Evolutionary conservation across 257 asterid genomes (phyloP).

Genomic region (Solanum virginianum): DNA sequence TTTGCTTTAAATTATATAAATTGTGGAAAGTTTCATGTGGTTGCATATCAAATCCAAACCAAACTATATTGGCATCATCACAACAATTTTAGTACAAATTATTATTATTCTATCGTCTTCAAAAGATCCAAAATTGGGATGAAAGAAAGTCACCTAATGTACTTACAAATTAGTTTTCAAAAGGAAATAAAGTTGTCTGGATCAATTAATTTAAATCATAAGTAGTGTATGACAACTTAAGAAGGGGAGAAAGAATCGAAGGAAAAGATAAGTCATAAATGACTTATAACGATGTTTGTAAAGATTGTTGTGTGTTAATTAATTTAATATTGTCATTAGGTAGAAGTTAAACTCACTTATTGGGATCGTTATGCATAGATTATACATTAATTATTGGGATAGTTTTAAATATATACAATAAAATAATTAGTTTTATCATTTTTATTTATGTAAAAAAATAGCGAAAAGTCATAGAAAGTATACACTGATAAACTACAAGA

Average conservation of each 20-base stretch:
- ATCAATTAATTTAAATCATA: neutral
- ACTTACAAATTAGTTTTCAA: neutral
- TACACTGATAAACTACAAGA: no score
- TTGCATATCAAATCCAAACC: neutral
- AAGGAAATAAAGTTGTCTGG: neutral
- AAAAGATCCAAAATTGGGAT: neutral
- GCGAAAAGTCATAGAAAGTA: no score
- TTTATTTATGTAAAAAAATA: no score
- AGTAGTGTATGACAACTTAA: neutral
- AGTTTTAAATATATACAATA: no score
- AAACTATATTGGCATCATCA: neutral
- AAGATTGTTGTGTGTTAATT: neutral
- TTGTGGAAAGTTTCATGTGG: neutral
- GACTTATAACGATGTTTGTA: neutral
- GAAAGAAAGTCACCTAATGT: neutral
- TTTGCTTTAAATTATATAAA: neutral
- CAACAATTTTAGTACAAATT: neutral
- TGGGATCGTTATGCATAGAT: neutral
- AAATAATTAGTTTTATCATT: no score
- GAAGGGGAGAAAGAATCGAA: no score
- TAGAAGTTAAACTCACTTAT: neutral
- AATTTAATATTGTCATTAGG: neutral
- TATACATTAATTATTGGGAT: no score
- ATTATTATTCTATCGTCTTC: conserved; percentile 16
- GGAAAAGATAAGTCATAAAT: neutral